Base-by-base conservation (phyloP, 2,329 filamentous ascomycete genomes). In the Colletotrichum sp. region DNA sequence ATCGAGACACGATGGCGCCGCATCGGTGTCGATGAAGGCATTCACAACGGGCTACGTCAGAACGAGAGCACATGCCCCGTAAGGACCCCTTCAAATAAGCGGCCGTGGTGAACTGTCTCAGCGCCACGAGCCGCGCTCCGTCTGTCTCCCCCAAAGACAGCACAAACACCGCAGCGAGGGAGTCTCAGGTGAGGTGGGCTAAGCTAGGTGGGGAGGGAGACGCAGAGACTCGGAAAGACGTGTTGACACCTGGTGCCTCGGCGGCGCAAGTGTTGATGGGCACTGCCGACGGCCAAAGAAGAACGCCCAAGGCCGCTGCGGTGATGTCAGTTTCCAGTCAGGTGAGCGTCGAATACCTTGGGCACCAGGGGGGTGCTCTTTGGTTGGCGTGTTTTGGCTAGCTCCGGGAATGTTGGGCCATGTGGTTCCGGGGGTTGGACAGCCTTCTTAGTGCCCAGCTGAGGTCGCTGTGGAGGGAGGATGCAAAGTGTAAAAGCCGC, bases 261-360 rank as follows among this genome's bases (percentile, higher is more conserved):
- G 70, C 58, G n/a, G n/a, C 43, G 43, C 24, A 27, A n/a, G 21
- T 21, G 43, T 51, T 13, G 43, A 51, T 51, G n/a, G 43, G 43
- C 43, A 51, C n/a, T 21, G n/a, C 43, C 43, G 43, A 51, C 43
- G 43, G 43, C 43, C 43, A 21, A 51, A 51, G 43, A 51, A 51
- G 43, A 51, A 21, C 3, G n/a, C 43, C 3, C 43, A 8, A 67
- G 57, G 31, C 71, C n/a, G 54, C 57, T 29, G 55, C 33, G 47
- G 71, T 73, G 71, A 73, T 73, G 71, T 71, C 71, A 73, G 68
- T 73, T 38, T 51, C 24, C 34, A 62, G 71, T 73, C 71, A 73
- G 68, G 57, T 73, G 71, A 73, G 63, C 21, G 21, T 13, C 6
- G 11, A 27, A 66, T 43, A 38, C 43, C 43, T 51, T 21, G 3